A percentile compares a stretch with the other conserved stretches of the same genome.
Conservation (phyloP, 495 filamentous ascomycete genomes). For the Aspergillus egyptiacus region DNA sequence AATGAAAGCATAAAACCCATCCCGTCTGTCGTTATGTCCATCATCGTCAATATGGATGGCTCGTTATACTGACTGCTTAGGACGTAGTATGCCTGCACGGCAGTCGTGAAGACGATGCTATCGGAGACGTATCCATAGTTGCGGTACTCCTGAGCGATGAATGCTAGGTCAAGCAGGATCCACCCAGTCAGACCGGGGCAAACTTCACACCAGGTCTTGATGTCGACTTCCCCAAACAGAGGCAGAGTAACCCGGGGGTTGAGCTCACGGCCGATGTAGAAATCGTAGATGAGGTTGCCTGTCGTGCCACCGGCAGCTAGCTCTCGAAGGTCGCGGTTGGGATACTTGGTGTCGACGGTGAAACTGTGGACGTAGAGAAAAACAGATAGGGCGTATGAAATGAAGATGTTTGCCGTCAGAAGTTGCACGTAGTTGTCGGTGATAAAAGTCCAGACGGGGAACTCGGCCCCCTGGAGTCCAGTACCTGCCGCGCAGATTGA, state of each 20-base stretch:
- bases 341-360: constrained; percentile 53
- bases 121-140: constrained; percentile 68
- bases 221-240: constrained; percentile 61
- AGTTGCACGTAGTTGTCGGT: constrained; percentile 74
- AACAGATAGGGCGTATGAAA: constrained; percentile 56
- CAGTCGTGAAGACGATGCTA: constrained; percentile 66
- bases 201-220: constrained; percentile 77
- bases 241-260: constrained; percentile 76
- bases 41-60: constrained; percentile 74
- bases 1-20: constrained; percentile 87
- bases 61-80: constrained; percentile 74
- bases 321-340: constrained; percentile 52
- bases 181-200: constrained; percentile 79
- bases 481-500: constrained; percentile 60
- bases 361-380: constrained; percentile 72
- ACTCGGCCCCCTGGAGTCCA: constrained; percentile 60
- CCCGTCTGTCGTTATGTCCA: constrained; percentile 81
- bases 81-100: constrained; percentile 68
- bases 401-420: constrained; percentile 66
- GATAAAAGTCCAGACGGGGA: constrained; percentile 76
- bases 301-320: constrained; percentile 67
- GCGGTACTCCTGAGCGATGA: constrained; percentile 72
- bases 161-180: constrained; percentile 71
- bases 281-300: constrained; percentile 81
- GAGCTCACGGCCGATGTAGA: constrained; percentile 85